These are phyloP conservation scores for Leccinum subrobustum DNA, from an alignment of 1,284 basidiomycete species.

Conservation along the genomic window DNA sequence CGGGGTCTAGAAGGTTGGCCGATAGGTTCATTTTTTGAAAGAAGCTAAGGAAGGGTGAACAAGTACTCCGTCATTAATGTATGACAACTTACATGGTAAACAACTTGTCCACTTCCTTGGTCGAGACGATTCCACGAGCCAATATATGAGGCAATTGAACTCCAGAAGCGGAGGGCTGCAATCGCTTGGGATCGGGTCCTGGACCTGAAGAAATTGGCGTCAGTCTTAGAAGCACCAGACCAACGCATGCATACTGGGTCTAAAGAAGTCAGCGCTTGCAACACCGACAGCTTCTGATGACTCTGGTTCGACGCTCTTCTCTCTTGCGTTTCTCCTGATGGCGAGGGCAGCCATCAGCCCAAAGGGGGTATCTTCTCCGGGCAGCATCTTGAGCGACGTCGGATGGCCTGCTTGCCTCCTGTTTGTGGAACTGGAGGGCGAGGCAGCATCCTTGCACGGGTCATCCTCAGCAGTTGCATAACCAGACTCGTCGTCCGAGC, in stretches of 20 bases:
- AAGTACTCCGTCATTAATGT: constrained; percentile 1
- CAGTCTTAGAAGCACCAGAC: not conserved
- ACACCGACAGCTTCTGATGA: constrained; percentile 54
- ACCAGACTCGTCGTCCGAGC: constrained; percentile 37
- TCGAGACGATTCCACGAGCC: constrained; percentile 64
- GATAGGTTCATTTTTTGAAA: constrained; percentile 76
- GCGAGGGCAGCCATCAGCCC: constrained; percentile 67
- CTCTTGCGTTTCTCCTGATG: constrained; percentile 45
- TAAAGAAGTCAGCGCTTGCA: constrained; percentile 64
- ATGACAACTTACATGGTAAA: constrained; percentile 66
- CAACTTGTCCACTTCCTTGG: constrained; percentile 70
- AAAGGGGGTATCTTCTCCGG: constrained; percentile 61
- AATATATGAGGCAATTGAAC: constrained; percentile 69
- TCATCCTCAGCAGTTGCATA: constrained; percentile 36
- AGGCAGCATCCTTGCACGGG: constrained; percentile 17
- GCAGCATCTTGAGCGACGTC: constrained; percentile 52
- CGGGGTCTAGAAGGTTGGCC: constrained; percentile 67
- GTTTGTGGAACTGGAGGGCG: constrained; percentile 26
- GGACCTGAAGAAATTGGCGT: constrained; percentile 37
- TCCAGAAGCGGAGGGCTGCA: constrained; percentile 31
- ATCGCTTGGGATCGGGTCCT: constrained; percentile 40
- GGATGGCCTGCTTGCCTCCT: constrained; percentile 28
- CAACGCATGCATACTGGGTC: constrained; percentile 48
- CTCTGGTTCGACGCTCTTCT: constrained; percentile 43
- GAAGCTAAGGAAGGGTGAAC: constrained; percentile 46